Percentiles rank a stretch among this genome's conserved stretches.
Evolutionary conservation across 306 rosid species (phyloP).

Genomic region (Prunus davidiana): DNA sequence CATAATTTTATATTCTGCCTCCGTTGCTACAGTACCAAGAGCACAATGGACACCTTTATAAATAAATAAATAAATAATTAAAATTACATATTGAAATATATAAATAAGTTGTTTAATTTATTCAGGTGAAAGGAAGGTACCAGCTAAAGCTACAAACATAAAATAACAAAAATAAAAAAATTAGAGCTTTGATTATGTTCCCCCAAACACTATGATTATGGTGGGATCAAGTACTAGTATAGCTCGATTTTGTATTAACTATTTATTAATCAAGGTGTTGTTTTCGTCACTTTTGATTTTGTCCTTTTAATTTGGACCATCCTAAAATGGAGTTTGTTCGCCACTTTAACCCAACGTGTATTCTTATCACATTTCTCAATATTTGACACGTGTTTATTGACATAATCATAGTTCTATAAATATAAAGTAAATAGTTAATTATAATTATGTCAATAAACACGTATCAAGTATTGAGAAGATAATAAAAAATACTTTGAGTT

Average conservation of each 20-base stretch:
- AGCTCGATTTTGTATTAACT: no score
- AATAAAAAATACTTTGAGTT: accelerated
- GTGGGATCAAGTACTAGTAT: no score
- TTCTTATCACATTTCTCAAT: accelerated
- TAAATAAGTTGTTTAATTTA: neutral
- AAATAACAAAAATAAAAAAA: no score
- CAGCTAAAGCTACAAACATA: neutral
- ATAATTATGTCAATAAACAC: accelerated
- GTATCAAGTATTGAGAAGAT: accelerated
- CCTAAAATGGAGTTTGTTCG: no score
- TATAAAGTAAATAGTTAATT: accelerated
- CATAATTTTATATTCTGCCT: neutral
- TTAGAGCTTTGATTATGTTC: no score
- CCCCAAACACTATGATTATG: no score
- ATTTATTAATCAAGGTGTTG: no score
- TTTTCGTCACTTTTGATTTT: no score
- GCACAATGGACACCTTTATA: neutral
- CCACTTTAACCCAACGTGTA: accelerated
- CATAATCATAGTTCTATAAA: accelerated
- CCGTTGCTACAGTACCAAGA: conserved; percentile 4
- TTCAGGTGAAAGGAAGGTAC: conserved; percentile 22
- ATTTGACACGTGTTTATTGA: no score
- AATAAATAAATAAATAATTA: conserved; percentile 13
- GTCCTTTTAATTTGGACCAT: no score
- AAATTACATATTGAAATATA: neutral